phyloP scores from a whole-genome alignment of 108 stramenopile genomes.

The Skeletonema tropicum region DNA sequence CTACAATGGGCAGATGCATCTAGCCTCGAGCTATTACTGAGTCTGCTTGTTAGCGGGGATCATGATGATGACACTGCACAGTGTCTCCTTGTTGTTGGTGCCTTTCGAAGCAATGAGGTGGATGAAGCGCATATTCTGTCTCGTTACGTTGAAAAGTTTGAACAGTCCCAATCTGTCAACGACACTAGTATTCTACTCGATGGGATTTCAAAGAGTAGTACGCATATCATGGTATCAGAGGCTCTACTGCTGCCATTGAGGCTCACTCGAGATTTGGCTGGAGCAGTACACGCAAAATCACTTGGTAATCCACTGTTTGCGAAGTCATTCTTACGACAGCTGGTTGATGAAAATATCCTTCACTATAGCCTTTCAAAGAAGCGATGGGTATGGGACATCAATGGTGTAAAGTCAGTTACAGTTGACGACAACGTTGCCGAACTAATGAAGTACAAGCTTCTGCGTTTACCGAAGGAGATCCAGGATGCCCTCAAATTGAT shows the following conservation, averaged over 20 bases:
- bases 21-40: neutral
- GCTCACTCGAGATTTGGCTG: neutral
- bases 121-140: neutral
- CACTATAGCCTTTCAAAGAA: conserved; percentile 4
- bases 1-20: conserved; percentile 13
- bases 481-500: conserved; percentile 8
- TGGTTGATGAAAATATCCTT: conserved; percentile 8
- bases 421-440: conserved; percentile 14
- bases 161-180: neutral
- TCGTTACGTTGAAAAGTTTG: conserved; percentile 9
- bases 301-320: conserved; percentile 11
- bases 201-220: neutral
- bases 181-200: conserved; percentile 5
- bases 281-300: neutral
- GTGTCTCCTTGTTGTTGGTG: conserved; percentile 2
- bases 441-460: neutral
- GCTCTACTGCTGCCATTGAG: conserved; percentile 2
- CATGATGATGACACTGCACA: conserved; percentile 13
- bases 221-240: conserved; percentile 6
- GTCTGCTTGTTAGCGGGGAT: neutral
- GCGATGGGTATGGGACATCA: conserved; percentile 10
- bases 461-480: conserved; percentile 1
- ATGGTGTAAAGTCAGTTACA: neutral
- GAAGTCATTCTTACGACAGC: neutral
- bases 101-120: conserved; percentile 18